Evolutionary conservation across 306 rosid species (phyloP).

Genomic region (Prosopis cineraria): DNA sequence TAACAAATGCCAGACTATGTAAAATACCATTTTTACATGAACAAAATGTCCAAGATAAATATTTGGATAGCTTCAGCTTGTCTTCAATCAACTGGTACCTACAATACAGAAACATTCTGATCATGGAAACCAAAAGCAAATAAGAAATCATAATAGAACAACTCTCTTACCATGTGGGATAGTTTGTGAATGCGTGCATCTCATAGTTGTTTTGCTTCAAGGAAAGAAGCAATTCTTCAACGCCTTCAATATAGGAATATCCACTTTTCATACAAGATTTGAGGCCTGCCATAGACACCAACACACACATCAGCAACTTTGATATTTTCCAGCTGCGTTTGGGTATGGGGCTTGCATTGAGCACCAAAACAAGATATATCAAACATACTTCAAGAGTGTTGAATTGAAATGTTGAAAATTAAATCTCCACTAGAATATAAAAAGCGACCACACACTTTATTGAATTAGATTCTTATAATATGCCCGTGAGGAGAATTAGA

Average conservation of each 20-base stretch:
- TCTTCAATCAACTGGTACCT: conserved; percentile 91
- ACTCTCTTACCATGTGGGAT: conserved; percentile 76
- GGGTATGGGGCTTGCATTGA: neutral
- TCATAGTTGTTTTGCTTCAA: conserved; percentile 72
- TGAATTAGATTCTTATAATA: neutral
- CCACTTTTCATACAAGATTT: conserved; percentile 77
- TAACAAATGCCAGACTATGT: conserved; percentile 13
- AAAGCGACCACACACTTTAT: neutral
- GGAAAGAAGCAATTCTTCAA: conserved; percentile 72
- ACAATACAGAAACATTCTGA: conserved; percentile 33
- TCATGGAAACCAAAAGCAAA: conserved; percentile 22
- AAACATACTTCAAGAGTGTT: neutral
- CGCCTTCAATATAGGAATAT: conserved; percentile 73
- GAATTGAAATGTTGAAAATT: conserved; percentile 24
- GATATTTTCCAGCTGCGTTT: neutral
- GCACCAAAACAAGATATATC: conserved; percentile 9
- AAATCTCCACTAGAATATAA: neutral
- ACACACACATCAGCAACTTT: conserved; percentile 27
- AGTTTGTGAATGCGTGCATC: conserved; percentile 97
- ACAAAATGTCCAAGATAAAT: conserved; percentile 95
- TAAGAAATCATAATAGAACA: conserved; percentile 30
- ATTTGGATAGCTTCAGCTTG: conserved; percentile 69
- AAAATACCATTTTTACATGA: conserved; percentile 65
- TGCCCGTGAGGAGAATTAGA: neutral
- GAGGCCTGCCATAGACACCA: conserved; percentile 62